A percentile compares a stretch with the other conserved stretches of the same genome.
phyloP scores from a whole-genome alignment of 306 rosid genomes.

The Pterocarpus santalinus region DNA sequence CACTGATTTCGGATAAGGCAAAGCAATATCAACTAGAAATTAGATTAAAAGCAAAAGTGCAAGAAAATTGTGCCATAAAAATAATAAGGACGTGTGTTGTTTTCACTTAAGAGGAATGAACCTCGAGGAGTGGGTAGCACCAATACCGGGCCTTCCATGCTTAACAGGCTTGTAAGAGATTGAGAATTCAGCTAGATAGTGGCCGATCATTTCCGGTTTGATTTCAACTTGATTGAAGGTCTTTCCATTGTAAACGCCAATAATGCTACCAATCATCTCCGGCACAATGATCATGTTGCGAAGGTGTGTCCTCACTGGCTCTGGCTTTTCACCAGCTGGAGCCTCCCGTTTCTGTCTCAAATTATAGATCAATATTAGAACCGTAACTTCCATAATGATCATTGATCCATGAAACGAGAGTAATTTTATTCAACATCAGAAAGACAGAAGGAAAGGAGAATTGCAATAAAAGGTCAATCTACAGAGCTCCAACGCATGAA shows the following conservation, averaged over 20 bases:
- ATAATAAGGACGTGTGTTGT: background rate
- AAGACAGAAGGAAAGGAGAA: background rate
- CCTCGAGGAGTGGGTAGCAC: constrained; percentile 55
- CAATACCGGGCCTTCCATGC: constrained; percentile 59
- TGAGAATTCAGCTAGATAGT: constrained; percentile 56
- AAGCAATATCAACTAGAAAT: background rate
- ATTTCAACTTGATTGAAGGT: constrained; percentile 57
- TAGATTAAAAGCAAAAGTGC: background rate
- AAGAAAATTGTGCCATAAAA: background rate
- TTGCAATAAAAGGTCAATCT: background rate
- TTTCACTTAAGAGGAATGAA: constrained; percentile 57
- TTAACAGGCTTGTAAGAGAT: constrained; percentile 49
- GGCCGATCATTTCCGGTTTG: constrained; percentile 56
- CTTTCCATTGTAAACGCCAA: constrained; percentile 49
- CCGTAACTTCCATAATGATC: background rate
- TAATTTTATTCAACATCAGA: background rate
- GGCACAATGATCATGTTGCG: constrained; percentile 55
- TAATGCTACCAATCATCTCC: constrained; percentile 46
- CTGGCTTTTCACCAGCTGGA: constrained; percentile 53
- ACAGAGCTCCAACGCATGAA: background rate
- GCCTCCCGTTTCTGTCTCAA: constrained; percentile 54
- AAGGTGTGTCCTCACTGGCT: constrained; percentile 50
- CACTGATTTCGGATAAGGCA: background rate
- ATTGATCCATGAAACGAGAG: background rate
- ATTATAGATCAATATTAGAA: background rate